Base-by-base conservation (phyloP, 495 filamentous ascomycete genomes). In the Trypethelium eluteriae region DNA sequence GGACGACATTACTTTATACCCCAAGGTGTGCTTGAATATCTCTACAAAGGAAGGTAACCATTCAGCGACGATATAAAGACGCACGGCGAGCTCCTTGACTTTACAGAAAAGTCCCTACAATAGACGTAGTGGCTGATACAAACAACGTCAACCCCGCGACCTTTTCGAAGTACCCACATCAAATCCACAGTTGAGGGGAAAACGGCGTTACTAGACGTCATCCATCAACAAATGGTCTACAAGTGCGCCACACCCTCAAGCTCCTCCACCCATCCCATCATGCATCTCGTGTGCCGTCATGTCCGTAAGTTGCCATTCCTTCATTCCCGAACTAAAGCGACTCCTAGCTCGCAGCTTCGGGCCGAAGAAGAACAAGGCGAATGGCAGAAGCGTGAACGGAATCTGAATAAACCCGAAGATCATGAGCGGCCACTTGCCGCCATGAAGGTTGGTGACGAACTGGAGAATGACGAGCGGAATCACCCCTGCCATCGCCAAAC, bases 381-480 rank as follows among this genome's bases (percentile, higher is more conserved):
- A 71, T 10, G 73, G 71, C 14, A 73, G 69, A 16, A 68, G 66
- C 10, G 70, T 32, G 18, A 68, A 63, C 6, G 69, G 66, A 18
- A 73, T 70, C 0, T 65, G 65, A 66, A 75, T 73, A 66, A 75
- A 75, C 34, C 73, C 73, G 64, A 75, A 73, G 53, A 69, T 71
- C 44, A 49, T 65, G 11, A 74, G 53, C 5, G 72, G 63, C 73
- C 73, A 75, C 25, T 70, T 70, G 16, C 70, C 70, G 34, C 61
- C 61, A 14, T 25, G 25, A 25, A 75, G n/a, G 47, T 68, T 65
- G n/a, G 62, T 73, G 66, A 74, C 70, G 62, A 64, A 49, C 32
- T 70, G 61, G 41, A 70, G 62, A 25, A 68, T 65, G 2, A 74
- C 63, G 16, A 74, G 68, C 14, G 74, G 74, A 50, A 74, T 16